Conservation (phyloP, 208 protist genomes). For the Crithidia sp. region DNA sequence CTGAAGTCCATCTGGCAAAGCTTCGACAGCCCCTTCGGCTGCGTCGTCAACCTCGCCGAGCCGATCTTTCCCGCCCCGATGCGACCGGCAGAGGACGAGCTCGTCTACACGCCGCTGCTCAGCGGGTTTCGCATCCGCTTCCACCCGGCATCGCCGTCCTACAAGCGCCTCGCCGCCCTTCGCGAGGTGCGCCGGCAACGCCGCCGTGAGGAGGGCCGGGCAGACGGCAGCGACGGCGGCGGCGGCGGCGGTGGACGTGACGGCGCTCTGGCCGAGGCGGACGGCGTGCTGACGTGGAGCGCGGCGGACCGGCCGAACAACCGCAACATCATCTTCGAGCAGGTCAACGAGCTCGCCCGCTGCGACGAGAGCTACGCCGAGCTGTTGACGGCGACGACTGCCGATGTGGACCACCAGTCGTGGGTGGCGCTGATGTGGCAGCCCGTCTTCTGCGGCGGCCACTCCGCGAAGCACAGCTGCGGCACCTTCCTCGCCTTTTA, state of each 20-base stretch:
- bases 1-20: conserved; percentile 76
- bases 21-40: conserved; percentile 82
- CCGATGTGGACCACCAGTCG: conserved; percentile 83
- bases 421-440: conserved; percentile 90
- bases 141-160: conserved; percentile 58
- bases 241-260: background rate
- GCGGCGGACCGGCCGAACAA: conserved; percentile 82
- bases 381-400: conserved; percentile 68
- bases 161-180: conserved; percentile 53
- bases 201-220: conserved; percentile 19
- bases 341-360: conserved; percentile 72
- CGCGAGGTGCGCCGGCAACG: conserved; percentile 39
- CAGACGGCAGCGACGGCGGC: background rate
- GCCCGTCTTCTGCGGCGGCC: conserved; percentile 80
- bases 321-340: conserved; percentile 71
- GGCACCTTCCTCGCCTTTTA: conserved; percentile 89
- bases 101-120: conserved; percentile 84
- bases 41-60: conserved; percentile 60
- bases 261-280: conserved; percentile 30
- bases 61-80: conserved; percentile 62
- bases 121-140: conserved; percentile 86
- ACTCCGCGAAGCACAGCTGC: conserved; percentile 83
- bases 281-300: conserved; percentile 76
- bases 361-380: conserved; percentile 60
- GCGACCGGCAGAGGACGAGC: conserved; percentile 62